Base-by-base conservation (phyloP, 176 grass and related monocot species). In the Poa annua region DNA sequence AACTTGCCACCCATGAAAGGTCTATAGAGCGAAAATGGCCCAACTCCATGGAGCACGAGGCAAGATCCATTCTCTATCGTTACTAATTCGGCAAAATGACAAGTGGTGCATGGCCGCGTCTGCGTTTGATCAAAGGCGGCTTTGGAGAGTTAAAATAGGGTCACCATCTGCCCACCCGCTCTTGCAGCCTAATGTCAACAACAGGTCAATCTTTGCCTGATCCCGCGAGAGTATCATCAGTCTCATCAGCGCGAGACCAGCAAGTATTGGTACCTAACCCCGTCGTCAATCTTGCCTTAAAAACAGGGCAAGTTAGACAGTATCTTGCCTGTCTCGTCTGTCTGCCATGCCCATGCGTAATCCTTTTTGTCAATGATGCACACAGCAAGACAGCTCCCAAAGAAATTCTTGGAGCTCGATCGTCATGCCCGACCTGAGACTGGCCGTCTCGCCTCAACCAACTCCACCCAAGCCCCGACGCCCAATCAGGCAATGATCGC, bases 401-500 rank as follows among this genome's bases (percentile, higher is more conserved):
- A 36, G 50, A 21, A 75, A 55, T 55, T 38, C 32, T 21, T 15
- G 0, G 17, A 76, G 10, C 72, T 35, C 49, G 17, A 1, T 10
- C 41, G 39, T 55, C 72, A 35, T n/a, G 32, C 63, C 36, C 6
- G 36, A 38, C 39, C 1, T 36, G 35, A 29, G 3, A 24, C 24
- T 21, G 8, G 10, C 45, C 71, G 11, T 56, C 38, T 67, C 34
- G 34, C n/a, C 35, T n/a, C 74, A 56, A 56, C 74, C 11, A 56
- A 39, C 51, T 38, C 50, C 74, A 54, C 29, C 32, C 48, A 69
- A 42, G 4, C 10, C 7, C 39, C 21, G 21, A 47, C 20, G 4
- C 66, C 20, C 39, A 47, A n/a, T n/a, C n/a, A n/a, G n/a, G n/a
- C n/a, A n/a, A 47, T 71, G 39, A 71, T 71, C 42, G 42, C 47